These are phyloP conservation scores for Annulohypoxylon moriforme DNA, from an alignment of 495 filamentous ascomycete genomes.

Conservation along the genomic window DNA sequence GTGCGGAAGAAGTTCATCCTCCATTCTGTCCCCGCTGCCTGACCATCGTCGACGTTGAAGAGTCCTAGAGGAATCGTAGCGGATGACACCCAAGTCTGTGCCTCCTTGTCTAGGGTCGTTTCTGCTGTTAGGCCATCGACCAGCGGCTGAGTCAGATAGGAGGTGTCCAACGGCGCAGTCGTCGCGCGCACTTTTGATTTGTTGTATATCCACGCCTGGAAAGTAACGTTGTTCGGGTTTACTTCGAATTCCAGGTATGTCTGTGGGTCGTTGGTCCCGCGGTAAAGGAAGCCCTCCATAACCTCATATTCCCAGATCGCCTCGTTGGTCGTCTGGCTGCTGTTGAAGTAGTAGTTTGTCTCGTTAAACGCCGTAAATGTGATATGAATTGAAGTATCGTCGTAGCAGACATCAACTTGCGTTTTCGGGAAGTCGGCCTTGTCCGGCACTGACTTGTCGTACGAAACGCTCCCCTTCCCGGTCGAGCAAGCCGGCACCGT, in stretches of 20 bases:
- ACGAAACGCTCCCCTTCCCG: slow-evolving; percentile 44
- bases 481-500: slow-evolving; percentile 45
- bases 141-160: slow-evolving; percentile 37
- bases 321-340: slow-evolving; percentile 47
- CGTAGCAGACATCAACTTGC: slow-evolving; percentile 50
- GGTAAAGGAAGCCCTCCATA: slow-evolving; percentile 51
- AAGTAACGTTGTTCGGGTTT: slow-evolving; percentile 52
- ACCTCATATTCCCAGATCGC: slow-evolving; percentile 51
- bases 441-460: slow-evolving; percentile 46
- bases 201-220: slow-evolving; percentile 54
- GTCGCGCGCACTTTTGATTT: slow-evolving; percentile 48
- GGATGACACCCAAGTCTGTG: slow-evolving; percentile 42
- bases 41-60: slow-evolving; percentile 50
- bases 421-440: slow-evolving; percentile 44
- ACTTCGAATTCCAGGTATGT: slow-evolving; percentile 53
- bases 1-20: slow-evolving; percentile 53
- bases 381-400: slow-evolving; percentile 44
- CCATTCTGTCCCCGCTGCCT: slow-evolving; percentile 48
- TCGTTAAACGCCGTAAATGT: slow-evolving; percentile 48
- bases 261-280: slow-evolving; percentile 49
- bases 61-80: slow-evolving; percentile 47
- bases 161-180: slow-evolving; percentile 42
- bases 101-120: slow-evolving; percentile 45
- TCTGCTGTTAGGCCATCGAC: slow-evolving; percentile 45
- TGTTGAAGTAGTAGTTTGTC: slow-evolving; percentile 51